Base-by-base conservation (phyloP, 1,284 basidiomycete species). In the Ceratobasidium sp. region DNA sequence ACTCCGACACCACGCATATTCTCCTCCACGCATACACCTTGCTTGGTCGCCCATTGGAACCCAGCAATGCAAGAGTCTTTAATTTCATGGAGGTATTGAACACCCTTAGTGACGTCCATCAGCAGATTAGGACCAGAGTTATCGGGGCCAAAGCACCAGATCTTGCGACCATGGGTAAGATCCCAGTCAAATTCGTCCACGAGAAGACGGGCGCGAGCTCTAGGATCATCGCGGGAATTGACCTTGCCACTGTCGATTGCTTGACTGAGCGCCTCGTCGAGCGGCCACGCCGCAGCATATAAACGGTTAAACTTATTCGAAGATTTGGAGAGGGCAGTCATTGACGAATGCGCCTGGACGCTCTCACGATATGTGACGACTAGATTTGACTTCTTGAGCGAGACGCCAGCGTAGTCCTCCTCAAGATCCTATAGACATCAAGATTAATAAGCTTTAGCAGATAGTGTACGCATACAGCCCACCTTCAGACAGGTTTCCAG, bases 291-390 rank as follows among this genome's bases (percentile, higher is more conserved):
- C 90, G 96, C 96, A 81, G 94, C 91, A 86, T 93, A 99, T 80
- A 99, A 90, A 90, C 98, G 95, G 87, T 99, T 99, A 93, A 99
- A 98, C 92, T 99, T 99, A 91, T 99, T 99, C 89, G 99, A 98
- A 70, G 98, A 99, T 88, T 99, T 99, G 82, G 98, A 99, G 77
- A 99, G 90, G 57, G 98, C 98, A 81, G 95, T 93, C 84, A 99
- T 99, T 78, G 93, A 93, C 7, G 97, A 99, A 88, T 99, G 96
- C 23, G 70, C 95, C 88, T 94, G 96, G 86, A 99, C 97, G 26
- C 97, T 99, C 91, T 99, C 98, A 88, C 96, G 91, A 90, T 99
- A 99, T 79, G 94, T 94, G 83, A 99, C 97, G 84, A 99, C 98
- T 82, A 98, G 98, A 87, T 98, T 96, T 70, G 98, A 99, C 84